Conservation (phyloP, 1,284 basidiomycete species). For the Heliocybe sulcata region DNA sequence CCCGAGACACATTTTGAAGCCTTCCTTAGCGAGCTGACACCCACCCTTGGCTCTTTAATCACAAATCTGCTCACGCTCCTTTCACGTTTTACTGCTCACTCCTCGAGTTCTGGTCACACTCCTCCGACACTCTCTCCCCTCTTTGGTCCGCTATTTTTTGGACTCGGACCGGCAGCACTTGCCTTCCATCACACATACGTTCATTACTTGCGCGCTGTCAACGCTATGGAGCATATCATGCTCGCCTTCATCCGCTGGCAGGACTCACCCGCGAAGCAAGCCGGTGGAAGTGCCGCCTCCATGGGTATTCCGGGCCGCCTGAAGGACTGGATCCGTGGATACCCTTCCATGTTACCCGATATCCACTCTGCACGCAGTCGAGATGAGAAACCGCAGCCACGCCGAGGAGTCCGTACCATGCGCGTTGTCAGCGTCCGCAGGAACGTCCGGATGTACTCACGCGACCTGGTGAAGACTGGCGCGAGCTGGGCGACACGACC, state of each 20-base stretch:
- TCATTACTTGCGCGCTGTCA: conserved; percentile 73
- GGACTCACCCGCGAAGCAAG: conserved; percentile 35
- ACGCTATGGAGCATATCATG: conserved; percentile 84
- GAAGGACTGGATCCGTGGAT: conserved; percentile 82
- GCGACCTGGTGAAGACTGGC: conserved; percentile 68
- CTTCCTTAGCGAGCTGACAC: conserved; percentile 47
- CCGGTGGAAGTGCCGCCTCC: conserved; percentile 40
- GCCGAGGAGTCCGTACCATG: conserved; percentile 67
- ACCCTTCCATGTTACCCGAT: conserved; percentile 59
- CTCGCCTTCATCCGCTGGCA: conserved; percentile 81
- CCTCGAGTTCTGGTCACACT: conserved; percentile 74
- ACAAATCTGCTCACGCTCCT: conserved; percentile 68
- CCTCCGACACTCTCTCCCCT: conserved; percentile 80
- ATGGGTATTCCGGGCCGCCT: conserved; percentile 70
- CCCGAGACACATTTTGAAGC: conserved; percentile 62
- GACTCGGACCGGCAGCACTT: conserved; percentile 53
- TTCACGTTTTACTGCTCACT: conserved; percentile 74
- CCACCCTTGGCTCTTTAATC: conserved; percentile 52
- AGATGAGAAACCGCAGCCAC: conserved; percentile 34
- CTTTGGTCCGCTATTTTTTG: conserved; percentile 84
- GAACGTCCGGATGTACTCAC: conserved; percentile 77
- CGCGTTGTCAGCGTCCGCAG: conserved; percentile 67
- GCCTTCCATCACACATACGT: conserved; percentile 75
- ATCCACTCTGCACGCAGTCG: conserved; percentile 12
- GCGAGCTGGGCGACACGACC: conserved; percentile 58